A percentile compares a stretch with the other conserved stretches of the same genome.
phyloP scores from a whole-genome alignment of 306 rosid genomes.

The Cicer chorassanicum region DNA sequence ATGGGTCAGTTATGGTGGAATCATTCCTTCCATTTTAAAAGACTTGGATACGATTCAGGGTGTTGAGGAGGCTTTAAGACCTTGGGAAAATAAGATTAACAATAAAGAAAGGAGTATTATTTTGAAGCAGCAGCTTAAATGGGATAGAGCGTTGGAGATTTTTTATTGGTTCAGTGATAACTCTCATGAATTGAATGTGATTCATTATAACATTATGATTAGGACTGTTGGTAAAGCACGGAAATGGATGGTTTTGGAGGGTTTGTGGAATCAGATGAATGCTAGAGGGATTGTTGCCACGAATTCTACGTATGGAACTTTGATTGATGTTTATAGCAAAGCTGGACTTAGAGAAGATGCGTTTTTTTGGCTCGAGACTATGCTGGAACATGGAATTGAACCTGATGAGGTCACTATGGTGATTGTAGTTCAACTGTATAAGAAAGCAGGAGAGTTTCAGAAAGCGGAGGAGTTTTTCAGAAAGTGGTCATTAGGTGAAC shows the following conservation, averaged over 20 bases:
- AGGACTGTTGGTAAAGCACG: conserved; percentile 71
- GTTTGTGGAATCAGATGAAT: conserved; percentile 82
- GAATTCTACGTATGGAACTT: conserved; percentile 89
- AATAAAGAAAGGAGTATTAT: conserved; percentile 90
- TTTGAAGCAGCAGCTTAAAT: conserved; percentile 81
- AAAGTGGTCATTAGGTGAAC: conserved; percentile 70
- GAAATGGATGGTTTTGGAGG: conserved; percentile 65
- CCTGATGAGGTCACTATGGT: conserved; percentile 98
- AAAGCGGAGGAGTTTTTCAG: conserved; percentile 82
- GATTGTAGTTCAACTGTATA: conserved; percentile 84
- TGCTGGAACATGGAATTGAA: conserved; percentile 73
- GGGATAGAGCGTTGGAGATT: conserved; percentile 85
- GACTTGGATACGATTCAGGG: conserved; percentile 62
- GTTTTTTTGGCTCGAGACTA: conserved; percentile 74
- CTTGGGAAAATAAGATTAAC: conserved; percentile 70
- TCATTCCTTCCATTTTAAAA: conserved; percentile 70
- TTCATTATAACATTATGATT: conserved; percentile 84
- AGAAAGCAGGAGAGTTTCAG: conserved; percentile 78
- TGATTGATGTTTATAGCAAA: conserved; percentile 88
- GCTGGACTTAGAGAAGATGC: conserved; percentile 80
- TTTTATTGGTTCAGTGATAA: conserved; percentile 78
- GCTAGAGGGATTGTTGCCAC: conserved; percentile 68
- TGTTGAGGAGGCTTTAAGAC: conserved; percentile 71
- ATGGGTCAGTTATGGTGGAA: conserved; percentile 72
- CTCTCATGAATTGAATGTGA: conserved; percentile 75